Evolutionary conservation across 1,284 basidiomycete genomes (phyloP).

Genomic region (Rhodotorula sp.): DNA sequence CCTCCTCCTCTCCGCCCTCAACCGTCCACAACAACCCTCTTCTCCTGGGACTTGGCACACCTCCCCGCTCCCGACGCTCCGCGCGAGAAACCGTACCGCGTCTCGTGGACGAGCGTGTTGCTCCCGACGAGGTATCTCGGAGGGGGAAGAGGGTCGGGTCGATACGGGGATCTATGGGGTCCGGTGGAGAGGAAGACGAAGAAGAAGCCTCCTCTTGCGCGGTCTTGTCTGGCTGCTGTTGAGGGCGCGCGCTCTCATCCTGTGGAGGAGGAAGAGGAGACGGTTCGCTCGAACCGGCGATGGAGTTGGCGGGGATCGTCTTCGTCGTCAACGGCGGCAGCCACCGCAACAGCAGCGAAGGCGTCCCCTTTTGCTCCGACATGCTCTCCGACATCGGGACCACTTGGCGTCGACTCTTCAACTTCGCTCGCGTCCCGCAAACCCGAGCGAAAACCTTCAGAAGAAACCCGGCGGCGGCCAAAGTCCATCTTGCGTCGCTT

Average conservation of each 20-base stretch:
- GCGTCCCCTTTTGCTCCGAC: not conserved
- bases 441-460: no score
- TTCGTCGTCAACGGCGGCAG: not conserved
- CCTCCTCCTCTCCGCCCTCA: not conserved
- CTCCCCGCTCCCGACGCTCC: conserved; percentile 22
- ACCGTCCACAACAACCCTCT: conserved; percentile 8
- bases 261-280: not conserved
- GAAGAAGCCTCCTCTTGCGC: no score
- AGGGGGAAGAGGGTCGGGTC: conserved; percentile 16
- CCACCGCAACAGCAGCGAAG: not conserved
- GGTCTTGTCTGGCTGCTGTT: no score
- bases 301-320: not conserved
- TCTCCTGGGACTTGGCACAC: conserved; percentile 26
- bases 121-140: conserved; percentile 17
- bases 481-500: no score
- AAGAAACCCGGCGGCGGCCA: no score
- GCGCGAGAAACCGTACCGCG: conserved; percentile 16
- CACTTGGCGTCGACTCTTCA: no score
- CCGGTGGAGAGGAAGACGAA: conserved; percentile 15
- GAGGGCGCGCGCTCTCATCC: no score
- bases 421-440: no score
- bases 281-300: not conserved
- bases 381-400: no score
- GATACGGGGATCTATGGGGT: conserved; percentile 26
- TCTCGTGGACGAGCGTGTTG: conserved; percentile 3